Percentiles rank a stretch among this genome's conserved stretches.
Conservation (phyloP, 306 rosid genomes). For the Cicer judaicum region DNA sequence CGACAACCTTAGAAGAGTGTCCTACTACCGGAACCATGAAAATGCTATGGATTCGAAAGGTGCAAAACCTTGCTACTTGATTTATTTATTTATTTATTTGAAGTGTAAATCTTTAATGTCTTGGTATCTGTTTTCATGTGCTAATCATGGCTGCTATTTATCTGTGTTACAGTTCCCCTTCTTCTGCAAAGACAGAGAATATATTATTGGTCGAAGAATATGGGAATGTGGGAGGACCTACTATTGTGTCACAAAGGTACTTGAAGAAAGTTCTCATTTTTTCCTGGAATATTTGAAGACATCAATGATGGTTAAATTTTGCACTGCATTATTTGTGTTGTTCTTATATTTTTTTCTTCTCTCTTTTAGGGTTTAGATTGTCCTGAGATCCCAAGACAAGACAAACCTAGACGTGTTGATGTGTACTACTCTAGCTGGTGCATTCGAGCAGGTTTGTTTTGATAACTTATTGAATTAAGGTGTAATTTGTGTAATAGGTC, state of each 20-base stretch:
- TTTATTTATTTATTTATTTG: neutral
- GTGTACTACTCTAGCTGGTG: slow-evolving; percentile 74
- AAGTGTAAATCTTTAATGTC: neutral
- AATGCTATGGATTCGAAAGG: slow-evolving; percentile 68
- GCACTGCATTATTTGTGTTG: neutral
- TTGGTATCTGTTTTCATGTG: slow-evolving; percentile 8
- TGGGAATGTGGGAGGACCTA: slow-evolving; percentile 70
- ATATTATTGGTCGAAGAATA: slow-evolving; percentile 68
- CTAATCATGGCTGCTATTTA: slow-evolving; percentile 43
- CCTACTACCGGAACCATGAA: slow-evolving; percentile 65
- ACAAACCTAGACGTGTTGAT: slow-evolving; percentile 66
- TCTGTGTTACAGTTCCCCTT: slow-evolving; percentile 65
- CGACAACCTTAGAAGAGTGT: slow-evolving; percentile 61
- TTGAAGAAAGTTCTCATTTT: slow-evolving; percentile 3
- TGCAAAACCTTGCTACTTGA: slow-evolving; percentile 24
- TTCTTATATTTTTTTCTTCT: slow-evolving; percentile 8
- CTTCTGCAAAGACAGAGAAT: slow-evolving; percentile 75
- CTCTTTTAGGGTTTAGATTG: slow-evolving; percentile 58
- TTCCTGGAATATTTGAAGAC: slow-evolving; percentile 15
- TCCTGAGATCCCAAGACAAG: slow-evolving; percentile 56
- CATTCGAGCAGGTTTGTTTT: slow-evolving; percentile 62
- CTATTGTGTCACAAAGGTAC: slow-evolving; percentile 75
- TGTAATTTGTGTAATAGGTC: neutral
- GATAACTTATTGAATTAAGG: neutral
- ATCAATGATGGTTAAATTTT: neutral